Percentiles rank a stretch among this genome's conserved stretches.
These are phyloP conservation scores for Boletus tylopilopsis DNA, from an alignment of 768 basidiomycete species.

Conservation along the genomic window DNA sequence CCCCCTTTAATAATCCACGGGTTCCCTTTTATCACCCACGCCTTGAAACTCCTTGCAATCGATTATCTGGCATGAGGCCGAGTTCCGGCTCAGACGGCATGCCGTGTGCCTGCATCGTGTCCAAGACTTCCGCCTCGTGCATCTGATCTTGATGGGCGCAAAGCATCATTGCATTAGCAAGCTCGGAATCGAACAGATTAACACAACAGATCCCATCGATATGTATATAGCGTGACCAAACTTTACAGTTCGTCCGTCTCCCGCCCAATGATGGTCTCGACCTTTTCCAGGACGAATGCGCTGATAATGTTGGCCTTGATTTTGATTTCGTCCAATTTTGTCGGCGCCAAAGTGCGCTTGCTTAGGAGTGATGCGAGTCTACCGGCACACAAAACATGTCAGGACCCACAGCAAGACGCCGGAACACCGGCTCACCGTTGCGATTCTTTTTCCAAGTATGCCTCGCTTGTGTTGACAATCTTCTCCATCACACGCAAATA, in stretches of 20 bases:
- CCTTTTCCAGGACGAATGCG: constrained; percentile 48
- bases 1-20: constrained; percentile 12
- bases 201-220: constrained; percentile 10
- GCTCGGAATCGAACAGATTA: constrained; percentile 12
- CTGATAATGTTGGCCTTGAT: constrained; percentile 84
- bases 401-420: not conserved
- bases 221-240: constrained; percentile 8
- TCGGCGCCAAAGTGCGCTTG: constrained; percentile 70
- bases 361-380: constrained; percentile 74
- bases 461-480: constrained; percentile 62
- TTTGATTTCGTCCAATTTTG: constrained; percentile 91
- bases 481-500: constrained; percentile 93
- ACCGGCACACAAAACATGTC: constrained; percentile 4
- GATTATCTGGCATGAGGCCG: constrained; percentile 22
- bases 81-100: constrained; percentile 17
- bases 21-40: constrained; percentile 10
- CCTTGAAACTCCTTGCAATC: constrained; percentile 13
- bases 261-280: constrained; percentile 30
- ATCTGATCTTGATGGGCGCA: not conserved
- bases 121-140: constrained; percentile 17
- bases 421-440: constrained; percentile 54
- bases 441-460: constrained; percentile 82
- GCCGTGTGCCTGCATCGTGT: constrained; percentile 26
- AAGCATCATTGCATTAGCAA: constrained; percentile 16
- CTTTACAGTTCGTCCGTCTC: constrained; percentile 43